These are phyloP conservation scores for Aeschynomene evenia DNA, from an alignment of 306 rosid species.

Conservation along the genomic window DNA sequence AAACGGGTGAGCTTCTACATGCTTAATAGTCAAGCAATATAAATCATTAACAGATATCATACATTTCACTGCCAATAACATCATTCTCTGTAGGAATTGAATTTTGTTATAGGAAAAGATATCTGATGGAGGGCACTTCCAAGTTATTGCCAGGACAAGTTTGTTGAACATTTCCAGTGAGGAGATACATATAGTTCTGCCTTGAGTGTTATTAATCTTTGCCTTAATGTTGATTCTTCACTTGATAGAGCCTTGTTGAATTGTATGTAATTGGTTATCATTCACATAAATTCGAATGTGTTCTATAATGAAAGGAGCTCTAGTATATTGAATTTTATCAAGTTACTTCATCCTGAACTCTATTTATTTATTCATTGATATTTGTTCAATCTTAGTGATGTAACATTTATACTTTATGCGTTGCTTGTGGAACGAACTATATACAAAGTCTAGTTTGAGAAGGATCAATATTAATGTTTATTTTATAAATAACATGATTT, in stretches of 20 bases:
- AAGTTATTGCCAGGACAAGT: neutral
- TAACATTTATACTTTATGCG: neutral
- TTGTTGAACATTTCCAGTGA: neutral
- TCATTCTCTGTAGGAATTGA: slow-evolving; percentile 1
- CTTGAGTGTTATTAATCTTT: neutral
- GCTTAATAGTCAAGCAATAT: neutral
- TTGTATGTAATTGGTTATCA: neutral
- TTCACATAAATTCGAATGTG: neutral
- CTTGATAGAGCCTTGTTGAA: slow-evolving; percentile 10
- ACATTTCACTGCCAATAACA: neutral
- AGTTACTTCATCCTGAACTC: neutral
- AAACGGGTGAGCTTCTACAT: slow-evolving; percentile 11
- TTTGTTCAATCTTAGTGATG: neutral
- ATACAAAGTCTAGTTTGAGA: no score
- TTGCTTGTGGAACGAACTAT: neutral
- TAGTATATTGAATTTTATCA: neutral
- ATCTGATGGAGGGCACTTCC: slow-evolving; percentile 7
- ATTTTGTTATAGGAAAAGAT: neutral
- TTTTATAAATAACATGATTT: no score
- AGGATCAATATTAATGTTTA: no score
- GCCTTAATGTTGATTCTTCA: neutral
- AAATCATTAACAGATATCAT: neutral
- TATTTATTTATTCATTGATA: neutral
- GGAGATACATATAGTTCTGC: neutral
- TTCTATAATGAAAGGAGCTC: neutral